Evolutionary conservation across 305 asterid species (phyloP), one percentile per base, ranked within the genome.

Genomic region (Solanum aculeatissimum): DNA sequence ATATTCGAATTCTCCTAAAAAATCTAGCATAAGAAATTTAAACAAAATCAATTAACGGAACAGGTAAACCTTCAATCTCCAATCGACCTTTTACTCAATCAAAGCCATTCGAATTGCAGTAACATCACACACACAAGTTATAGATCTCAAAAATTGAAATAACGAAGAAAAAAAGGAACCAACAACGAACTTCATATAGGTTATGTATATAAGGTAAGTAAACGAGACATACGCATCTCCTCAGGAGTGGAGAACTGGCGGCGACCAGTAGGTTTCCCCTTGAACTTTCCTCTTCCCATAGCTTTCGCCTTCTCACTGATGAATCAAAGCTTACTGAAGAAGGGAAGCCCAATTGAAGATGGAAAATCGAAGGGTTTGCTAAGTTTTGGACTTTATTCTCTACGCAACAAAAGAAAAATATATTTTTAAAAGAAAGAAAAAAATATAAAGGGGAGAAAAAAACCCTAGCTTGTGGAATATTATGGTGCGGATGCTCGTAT

Each of bases 191-290:
- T 60, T 23, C 68, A 32, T 12, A 43, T 16, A 29, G 83, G 53
- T 27, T 35, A 35, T 35, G 5, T 5, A 35, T 35, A 35, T 4
- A 5, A 35, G 83, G 53, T 27, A 16, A 66, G 78, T 75, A 65
- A 19, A 43, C 16, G 80, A 49, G 69, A 71, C 75, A 53, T 91
- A 95, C 98, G 25, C 91, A 95, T 91, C 95, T 95, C 94, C 78
- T 95, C 99, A 2, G 97, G 95, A 43, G 95, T 93, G 85, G 98
- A 92, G 91, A 95, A 95, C 79, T 95, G 97, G 90, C 99, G 99
- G 88, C 98, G 99, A 84, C 99, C 99, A 81, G 99, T 95, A 86
- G 99, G 99, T 91, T 95, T 95, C 84, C 97, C 98, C 93, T 95
- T 95, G 87, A 95, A 95, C 90, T 95, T 95, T 85, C 99, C 99